Base-by-base conservation (phyloP, 495 filamentous ascomycete genomes). In the Penicillium riverlandense region DNA sequence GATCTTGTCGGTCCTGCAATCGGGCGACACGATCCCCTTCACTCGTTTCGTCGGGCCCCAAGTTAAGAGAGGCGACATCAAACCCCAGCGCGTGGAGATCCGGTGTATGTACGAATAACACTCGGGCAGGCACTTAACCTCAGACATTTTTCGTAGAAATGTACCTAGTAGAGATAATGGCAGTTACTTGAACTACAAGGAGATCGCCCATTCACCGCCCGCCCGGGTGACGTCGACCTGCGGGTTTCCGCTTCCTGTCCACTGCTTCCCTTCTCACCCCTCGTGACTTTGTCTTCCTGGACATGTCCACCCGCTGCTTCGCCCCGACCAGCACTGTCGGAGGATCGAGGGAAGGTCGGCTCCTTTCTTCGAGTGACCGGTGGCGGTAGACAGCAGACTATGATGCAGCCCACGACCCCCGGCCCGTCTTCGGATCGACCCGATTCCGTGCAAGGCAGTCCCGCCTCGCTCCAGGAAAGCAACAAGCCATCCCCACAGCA, bases 261-360 rank as follows among this genome's bases (percentile, higher is more conserved):
- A 31, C 28, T 30, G 13, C n/a, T 29, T 12, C 13, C 12, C 13
- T 31, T 16, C 16, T 14, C 11, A 12, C 7, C 11, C 13, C 31
- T 42, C 34, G 47, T 47, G 22, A 31, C 50, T 58, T 51, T 38
- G 28, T 38, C 47, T 32, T 43, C 29, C 41, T 45, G 34, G 55
- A 56, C 49, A 63, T 62, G 58, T 52, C 43, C 53, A 22, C 4
- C 44, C 29, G 44, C 49, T 47, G 46, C 48, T 46, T 41, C 49
- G 41, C 37, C 40, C 43, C 62, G 44, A 53, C 44, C 41, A 38
- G 50, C 42, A 41, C 37, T 40, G 48, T 52, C 40, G 48, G 51
- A 59, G 50, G 52, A 58, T 52, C 48, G 49, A 48, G 50, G 49
- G 52, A 57, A 53, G 55, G 53, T 55, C 50, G 51, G 54, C 45